Evolutionary conservation across 306 rosid genomes (phyloP).

Genomic region (Crotalaria pallida): DNA sequence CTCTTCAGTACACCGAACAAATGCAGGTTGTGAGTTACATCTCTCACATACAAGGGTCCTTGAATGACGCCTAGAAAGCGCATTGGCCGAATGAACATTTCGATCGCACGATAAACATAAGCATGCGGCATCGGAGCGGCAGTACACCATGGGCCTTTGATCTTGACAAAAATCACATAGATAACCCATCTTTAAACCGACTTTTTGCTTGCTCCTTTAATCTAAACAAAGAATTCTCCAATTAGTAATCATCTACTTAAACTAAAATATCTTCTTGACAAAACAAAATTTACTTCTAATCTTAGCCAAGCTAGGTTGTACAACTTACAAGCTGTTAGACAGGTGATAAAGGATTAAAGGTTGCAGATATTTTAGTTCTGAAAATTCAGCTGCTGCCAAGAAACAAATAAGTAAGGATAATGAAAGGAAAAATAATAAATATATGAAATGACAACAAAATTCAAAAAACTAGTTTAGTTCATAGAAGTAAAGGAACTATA

Average conservation of each 20-base stretch:
- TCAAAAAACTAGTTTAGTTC: background rate
- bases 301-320: background rate
- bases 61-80: conserved; percentile 82
- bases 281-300: conserved; percentile 23
- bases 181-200: conserved; percentile 67
- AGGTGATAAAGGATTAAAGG: conserved; percentile 18
- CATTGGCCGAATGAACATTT: conserved; percentile 92
- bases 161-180: conserved; percentile 84
- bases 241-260: conserved; percentile 19
- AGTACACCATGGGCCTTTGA: conserved; percentile 84
- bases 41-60: conserved; percentile 86
- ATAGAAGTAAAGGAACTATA: background rate
- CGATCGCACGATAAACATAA: conserved; percentile 94
- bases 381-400: conserved; percentile 23
- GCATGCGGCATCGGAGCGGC: conserved; percentile 92
- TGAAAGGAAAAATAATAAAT: background rate
- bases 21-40: conserved; percentile 77
- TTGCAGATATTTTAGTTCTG: conserved; percentile 23
- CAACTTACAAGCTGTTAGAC: conserved; percentile 21
- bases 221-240: conserved; percentile 26
- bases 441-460: background rate
- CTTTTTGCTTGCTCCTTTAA: conserved; percentile 18
- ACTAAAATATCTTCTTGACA: conserved; percentile 9
- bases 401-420: background rate
- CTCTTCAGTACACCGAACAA: conserved; percentile 79